A percentile compares a stretch with the other conserved stretches of the same genome.
Evolutionary conservation across 2,329 filamentous ascomycete species (phyloP).

Genomic region (Beauveria sp.): DNA sequence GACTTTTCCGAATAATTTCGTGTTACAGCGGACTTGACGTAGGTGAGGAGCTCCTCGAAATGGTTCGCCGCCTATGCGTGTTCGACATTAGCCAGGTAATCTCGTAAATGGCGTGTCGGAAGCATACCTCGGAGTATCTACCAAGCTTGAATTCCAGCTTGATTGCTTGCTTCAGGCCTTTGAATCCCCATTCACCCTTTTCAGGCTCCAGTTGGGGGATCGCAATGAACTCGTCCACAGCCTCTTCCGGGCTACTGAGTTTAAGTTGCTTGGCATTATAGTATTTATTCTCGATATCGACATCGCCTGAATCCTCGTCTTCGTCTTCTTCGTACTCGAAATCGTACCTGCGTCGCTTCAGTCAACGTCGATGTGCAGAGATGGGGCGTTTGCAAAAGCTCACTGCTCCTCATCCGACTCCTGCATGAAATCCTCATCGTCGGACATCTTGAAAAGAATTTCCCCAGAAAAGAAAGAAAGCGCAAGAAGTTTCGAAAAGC

Average conservation of each 20-base stretch:
- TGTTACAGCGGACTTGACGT: conserved; percentile 93
- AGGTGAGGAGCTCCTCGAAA: conserved; percentile 90
- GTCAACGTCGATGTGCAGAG: neutral
- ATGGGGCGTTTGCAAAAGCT: conserved; percentile 8
- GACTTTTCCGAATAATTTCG: conserved; percentile 98
- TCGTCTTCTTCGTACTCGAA: conserved; percentile 96
- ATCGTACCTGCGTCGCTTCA: conserved; percentile 57
- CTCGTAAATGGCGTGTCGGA: too few relatives aligned
- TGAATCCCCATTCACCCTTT: conserved; percentile 98
- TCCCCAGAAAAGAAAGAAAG: neutral
- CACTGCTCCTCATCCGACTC: conserved; percentile 40
- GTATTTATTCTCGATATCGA: conserved; percentile 98
- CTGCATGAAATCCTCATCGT: conserved; percentile 44
- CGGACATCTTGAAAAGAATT: conserved; percentile 34
- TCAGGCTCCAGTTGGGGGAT: conserved; percentile 78
- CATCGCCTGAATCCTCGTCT: conserved; percentile 78
- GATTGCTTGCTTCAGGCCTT: conserved; percentile 94
- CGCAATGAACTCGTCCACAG: conserved; percentile 85
- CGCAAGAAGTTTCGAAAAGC: too few relatives aligned
- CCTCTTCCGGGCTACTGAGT: conserved; percentile 74
- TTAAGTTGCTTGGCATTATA: conserved; percentile 99
- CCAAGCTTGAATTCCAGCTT: conserved; percentile 93
- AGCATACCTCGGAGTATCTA: conserved; percentile 68
- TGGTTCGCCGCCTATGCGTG: conserved; percentile 69
- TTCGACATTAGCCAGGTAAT: conserved; percentile 10